Evolutionary conservation across 2,329 filamentous ascomycete genomes (phyloP).

Genomic region (Colletotrichum eleusines): DNA sequence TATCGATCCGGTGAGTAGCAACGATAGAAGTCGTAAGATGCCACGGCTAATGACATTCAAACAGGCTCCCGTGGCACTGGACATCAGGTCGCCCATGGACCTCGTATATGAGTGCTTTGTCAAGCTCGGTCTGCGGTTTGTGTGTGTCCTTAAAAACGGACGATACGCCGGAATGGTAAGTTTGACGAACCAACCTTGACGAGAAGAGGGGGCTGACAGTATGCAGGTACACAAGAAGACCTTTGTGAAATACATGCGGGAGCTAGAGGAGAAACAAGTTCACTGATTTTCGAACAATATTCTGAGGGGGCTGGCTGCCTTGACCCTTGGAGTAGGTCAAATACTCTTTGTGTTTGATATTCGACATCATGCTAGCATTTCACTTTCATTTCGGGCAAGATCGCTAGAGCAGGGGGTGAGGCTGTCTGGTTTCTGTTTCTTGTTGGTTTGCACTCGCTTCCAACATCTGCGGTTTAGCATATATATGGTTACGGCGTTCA

Average conservation of each 20-base stretch:
- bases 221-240: conserved; percentile 89
- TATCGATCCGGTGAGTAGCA: conserved; percentile 80
- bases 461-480: conserved; percentile 12
- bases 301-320: not conserved
- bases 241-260: conserved; percentile 94
- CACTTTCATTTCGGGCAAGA: not conserved
- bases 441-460: not conserved
- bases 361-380: not conserved
- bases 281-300: not conserved
- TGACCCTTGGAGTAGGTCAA: not conserved
- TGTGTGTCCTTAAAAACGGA: conserved; percentile 88
- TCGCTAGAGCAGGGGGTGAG: not conserved
- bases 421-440: not conserved
- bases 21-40: not conserved
- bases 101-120: conserved; percentile 97
- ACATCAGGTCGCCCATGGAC: conserved; percentile 92
- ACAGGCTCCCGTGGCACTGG: conserved; percentile 85
- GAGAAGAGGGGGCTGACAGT: conserved; percentile 32
- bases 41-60: not conserved
- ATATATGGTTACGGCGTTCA: conserved; percentile 10
- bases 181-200: conserved; percentile 26
- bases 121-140: conserved; percentile 91
- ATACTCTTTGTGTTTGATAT: not conserved
- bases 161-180: conserved; percentile 88
- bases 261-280: conserved; percentile 72